Conservation (phyloP, 805 yeast genomes). For the Candida verbasci region DNA sequence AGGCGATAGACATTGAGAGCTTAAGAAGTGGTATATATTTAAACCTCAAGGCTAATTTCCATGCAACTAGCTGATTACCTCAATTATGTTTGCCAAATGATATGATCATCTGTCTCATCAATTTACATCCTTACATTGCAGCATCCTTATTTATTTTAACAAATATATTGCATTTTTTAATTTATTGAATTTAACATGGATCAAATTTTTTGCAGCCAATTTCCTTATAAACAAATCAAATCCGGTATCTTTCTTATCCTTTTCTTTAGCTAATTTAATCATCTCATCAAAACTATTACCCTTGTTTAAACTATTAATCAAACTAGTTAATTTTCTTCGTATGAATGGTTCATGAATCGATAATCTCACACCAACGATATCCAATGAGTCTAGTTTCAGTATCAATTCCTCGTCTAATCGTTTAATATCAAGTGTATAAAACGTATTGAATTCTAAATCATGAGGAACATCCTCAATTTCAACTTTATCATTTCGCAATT, state of each 20-base stretch:
- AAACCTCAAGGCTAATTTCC: too few relatives aligned
- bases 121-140: too few relatives aligned
- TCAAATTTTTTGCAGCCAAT: slow-evolving; percentile 19
- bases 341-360: slow-evolving; percentile 5
- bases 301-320: background rate
- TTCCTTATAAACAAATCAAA: slow-evolving; percentile 13
- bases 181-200: slow-evolving; percentile 16
- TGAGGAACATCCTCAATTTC: slow-evolving; percentile 19
- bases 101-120: too few relatives aligned
- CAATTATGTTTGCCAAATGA: too few relatives aligned
- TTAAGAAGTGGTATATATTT: too few relatives aligned
- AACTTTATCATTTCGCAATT: background rate
- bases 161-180: slow-evolving; percentile 15
- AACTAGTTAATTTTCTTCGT: background rate
- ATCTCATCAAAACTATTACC: slow-evolving; percentile 14
- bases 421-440: slow-evolving; percentile 28
- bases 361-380: slow-evolving; percentile 24
- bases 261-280: slow-evolving; percentile 11
- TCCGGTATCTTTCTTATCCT: slow-evolving; percentile 3
- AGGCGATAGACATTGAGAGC: too few relatives aligned
- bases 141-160: slow-evolving; percentile 4
- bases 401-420: slow-evolving; percentile 17
- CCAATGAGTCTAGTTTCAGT: slow-evolving; percentile 19
- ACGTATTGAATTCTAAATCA: slow-evolving; percentile 24
- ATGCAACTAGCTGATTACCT: too few relatives aligned